Evolutionary conservation across 192 early-diverging fungal species (phyloP).

Genomic region (Backusella parvicylindrica): DNA sequence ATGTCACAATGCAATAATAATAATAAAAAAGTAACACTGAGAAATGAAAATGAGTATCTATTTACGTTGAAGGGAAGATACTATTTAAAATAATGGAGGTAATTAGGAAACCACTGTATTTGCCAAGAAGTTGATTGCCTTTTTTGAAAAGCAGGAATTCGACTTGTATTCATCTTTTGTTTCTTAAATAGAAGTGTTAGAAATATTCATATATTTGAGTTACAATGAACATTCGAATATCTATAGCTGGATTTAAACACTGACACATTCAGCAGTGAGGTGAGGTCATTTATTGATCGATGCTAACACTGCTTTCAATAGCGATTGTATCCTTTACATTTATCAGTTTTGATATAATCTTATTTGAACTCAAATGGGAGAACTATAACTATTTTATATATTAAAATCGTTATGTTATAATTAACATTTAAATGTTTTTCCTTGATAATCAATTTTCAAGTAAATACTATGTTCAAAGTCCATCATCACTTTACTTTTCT

Average conservation of each 20-base stretch:
- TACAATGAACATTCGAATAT: neutral
- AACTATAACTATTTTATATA: no score
- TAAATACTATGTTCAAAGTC: no score
- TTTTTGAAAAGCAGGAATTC: neutral
- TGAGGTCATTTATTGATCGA: neutral
- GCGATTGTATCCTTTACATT: neutral
- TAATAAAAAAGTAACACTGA: neutral
- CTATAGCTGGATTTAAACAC: neutral
- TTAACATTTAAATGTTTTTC: neutral
- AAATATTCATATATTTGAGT: neutral
- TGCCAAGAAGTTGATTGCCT: neutral
- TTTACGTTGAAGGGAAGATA: neutral
- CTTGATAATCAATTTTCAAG: neutral
- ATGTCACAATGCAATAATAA: neutral
- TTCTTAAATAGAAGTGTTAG: neutral
- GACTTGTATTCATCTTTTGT: neutral
- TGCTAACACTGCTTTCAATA: neutral
- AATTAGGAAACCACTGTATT: neutral
- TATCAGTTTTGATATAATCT: neutral
- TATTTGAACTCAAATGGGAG: neutral
- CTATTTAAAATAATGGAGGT: neutral
- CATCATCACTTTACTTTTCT: neutral
- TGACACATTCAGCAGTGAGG: neutral
- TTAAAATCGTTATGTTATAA: neutral
- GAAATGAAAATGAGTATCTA: neutral